Evolutionary conservation across 305 asterid species (phyloP).

Genomic region (Fraxinus baroniana): DNA sequence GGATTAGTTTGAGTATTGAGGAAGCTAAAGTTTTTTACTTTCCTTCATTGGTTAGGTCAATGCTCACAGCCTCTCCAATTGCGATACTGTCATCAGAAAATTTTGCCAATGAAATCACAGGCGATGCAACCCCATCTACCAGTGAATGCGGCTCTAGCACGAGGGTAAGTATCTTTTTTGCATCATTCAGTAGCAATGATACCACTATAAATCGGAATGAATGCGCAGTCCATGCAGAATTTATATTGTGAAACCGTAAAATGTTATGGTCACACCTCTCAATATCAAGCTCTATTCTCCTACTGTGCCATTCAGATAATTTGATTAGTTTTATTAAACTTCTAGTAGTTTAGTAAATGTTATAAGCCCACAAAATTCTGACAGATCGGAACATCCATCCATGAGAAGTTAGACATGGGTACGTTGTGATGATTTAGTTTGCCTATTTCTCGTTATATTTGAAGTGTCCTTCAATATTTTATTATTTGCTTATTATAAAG

Average conservation of each 20-base stretch:
- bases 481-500: neutral
- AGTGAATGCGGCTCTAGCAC: constrained; percentile 71
- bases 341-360: neutral
- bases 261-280: neutral
- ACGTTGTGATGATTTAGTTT: neutral
- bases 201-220: neutral
- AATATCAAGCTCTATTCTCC: neutral
- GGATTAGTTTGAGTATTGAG: constrained; percentile 9
- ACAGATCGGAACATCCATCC: neutral
- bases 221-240: neutral
- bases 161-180: constrained; percentile 49
- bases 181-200: neutral
- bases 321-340: neutral
- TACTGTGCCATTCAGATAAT: neutral
- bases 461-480: neutral
- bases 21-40: constrained; percentile 24
- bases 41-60: constrained; percentile 48
- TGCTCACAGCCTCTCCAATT: constrained; percentile 59
- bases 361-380: constrained; percentile 7
- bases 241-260: neutral
- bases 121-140: constrained; percentile 54
- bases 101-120: constrained; percentile 48
- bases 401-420: neutral
- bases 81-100: constrained; percentile 64
- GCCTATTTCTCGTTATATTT: neutral